Base-by-base conservation (phyloP, 176 grass and related monocot species). In the Melocanna baccifera region DNA sequence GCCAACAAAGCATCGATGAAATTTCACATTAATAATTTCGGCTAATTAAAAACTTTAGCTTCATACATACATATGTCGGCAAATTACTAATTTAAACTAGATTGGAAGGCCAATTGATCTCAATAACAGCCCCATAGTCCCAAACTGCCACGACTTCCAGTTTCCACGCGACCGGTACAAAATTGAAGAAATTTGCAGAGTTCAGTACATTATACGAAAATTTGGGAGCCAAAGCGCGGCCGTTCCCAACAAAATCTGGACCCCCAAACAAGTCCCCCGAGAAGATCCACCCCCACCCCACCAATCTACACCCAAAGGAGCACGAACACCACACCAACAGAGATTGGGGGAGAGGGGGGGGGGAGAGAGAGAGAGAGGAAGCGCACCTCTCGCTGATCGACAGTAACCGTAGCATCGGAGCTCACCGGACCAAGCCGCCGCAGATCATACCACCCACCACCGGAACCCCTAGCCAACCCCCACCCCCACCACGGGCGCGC, bases 321-420 rank as follows among this genome's bases (percentile, higher is more conserved):
- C 52, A 69, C 78, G 52, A 83, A 28, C 19, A 52, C 42, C n/a
- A 11, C 45, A 55, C 3, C 9, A 62, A 62, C 25, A 56, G 3
- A 63, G 25, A 63, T 29, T 26, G 13, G 1, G 43, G 15, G 6
- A 5, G 18, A 16, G 3, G 51, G 12, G 13, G 10, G 18, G 6
- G 40, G n/a, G 9, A 15, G 42, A 23, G 11, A 67, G 19, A 28
- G 12, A 28, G 20, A 2, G 53, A 40, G 32, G 37, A 47, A 32
- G 48, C 75, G 67, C 76, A 94, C 92, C 92, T 94, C 88, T 86
- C 82, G 68, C 90, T 57, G 61, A 91, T 25, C 5, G 77, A 87
- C 53, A 89, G 20, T 64, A 94, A 81, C 70, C 92, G 78, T 57
- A 86, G 77, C 92, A 94, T 94, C 67, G 83, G 74, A 39, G 67